phyloP scores from a whole-genome alignment of 257 asterid species.

The Anisodus tanguticus region DNA sequence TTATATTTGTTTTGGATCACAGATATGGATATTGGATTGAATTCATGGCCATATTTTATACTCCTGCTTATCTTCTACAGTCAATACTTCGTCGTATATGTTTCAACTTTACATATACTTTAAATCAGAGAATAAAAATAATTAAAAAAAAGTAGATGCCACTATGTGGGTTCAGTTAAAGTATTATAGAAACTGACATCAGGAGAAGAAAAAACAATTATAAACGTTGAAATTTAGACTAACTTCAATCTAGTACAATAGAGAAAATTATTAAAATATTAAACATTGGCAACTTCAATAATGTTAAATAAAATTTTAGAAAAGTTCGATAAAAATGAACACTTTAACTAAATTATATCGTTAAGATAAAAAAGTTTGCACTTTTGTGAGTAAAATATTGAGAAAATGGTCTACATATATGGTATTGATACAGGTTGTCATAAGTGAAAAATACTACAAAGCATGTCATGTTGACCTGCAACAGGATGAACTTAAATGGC shows the following conservation, averaged over 20 bases:
- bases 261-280: background rate
- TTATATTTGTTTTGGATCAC: constrained; percentile 26
- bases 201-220: no score
- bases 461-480: no score
- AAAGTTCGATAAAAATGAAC: background rate
- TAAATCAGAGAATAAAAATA: background rate
- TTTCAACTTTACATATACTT: background rate
- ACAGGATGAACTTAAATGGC: no score
- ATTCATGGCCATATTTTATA: constrained; percentile 16
- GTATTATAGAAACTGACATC: background rate
- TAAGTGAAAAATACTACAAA: no score
- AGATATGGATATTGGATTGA: constrained; percentile 6
- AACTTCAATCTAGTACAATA: no score
- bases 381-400: background rate
- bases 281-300: background rate
- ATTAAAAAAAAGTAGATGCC: background rate
- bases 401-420: background rate
- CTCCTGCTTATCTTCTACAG: constrained; percentile 3
- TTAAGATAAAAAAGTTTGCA: background rate
- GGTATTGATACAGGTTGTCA: no score
- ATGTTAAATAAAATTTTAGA: background rate
- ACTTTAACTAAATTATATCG: background rate
- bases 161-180: background rate
- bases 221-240: background rate
- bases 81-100: background rate